Base-by-base conservation (phyloP, 2,329 filamentous ascomycete genomes). In the Drechslerella dactyloides region DNA sequence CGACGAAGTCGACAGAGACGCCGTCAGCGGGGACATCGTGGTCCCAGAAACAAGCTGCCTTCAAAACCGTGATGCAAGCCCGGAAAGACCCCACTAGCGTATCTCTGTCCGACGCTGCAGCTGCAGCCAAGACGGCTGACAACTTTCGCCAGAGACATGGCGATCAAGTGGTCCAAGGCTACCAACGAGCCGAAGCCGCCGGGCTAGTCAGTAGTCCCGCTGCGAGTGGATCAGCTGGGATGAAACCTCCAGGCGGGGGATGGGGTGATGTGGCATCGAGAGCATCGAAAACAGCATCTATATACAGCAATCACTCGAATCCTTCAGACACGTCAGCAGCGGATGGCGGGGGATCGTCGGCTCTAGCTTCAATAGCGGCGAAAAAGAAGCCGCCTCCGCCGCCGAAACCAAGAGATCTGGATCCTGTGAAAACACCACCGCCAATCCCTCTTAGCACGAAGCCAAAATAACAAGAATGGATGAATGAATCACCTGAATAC, bases 71-170 rank as follows among this genome's bases (percentile, higher is more conserved):
- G 0, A 82, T 83, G 23, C 81, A 82, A 11, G 83, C 89, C 63
- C 84, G 84, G 56, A 85, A 85, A 73, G 83, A 89, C 75, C 86
- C 87, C 1, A 84, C 85, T 2, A 84, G 84, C 0, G 85, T 89
- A 1, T 87, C 85, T 0, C 74, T 87, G 1, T 80, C 85, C 2
- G 86, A 90, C 76, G 82, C 85, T 7, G 82, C 81, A 68, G 80
- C 82, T 42, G 85, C 86, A 13, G 87, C 85, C 0, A 82, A 82
- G 27, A 89, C 86, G 40, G 84, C 85, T 42, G 87, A 86, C 74
- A 88, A 89, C 76, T 90, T 91, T 78, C 86, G 87, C 13, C 85
- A 90, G 77, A 81, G 87, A 27, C 88, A 91, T 75, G 85, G 87
- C 2, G 88, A 88, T 17, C 86, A 90, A 77, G 85, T 90, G 4